Conservation (phyloP, 2,329 filamentous ascomycete species). For the Neocucurbitaria cava region DNA sequence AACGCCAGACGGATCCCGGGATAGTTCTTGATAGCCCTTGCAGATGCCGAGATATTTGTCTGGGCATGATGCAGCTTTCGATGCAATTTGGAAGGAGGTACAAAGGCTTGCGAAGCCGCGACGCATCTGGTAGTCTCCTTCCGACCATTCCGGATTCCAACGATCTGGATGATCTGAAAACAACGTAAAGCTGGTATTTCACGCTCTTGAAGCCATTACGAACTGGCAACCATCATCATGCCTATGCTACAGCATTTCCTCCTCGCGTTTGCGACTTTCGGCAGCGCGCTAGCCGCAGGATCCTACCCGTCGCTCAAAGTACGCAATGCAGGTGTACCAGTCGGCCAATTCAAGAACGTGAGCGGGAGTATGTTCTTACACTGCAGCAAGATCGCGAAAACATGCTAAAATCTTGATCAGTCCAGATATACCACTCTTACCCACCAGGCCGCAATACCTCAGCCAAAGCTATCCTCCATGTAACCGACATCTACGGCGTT, state of each 20-base stretch:
- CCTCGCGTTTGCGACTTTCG: background rate
- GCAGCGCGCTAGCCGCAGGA: background rate
- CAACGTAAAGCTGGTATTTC: background rate
- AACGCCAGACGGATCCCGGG: background rate
- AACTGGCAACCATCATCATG: background rate
- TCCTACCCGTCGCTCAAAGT: slow-evolving; percentile 11
- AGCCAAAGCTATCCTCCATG: slow-evolving; percentile 40
- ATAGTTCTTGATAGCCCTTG: background rate
- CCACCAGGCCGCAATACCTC: slow-evolving; percentile 21
- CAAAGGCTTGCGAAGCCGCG: slow-evolving; percentile 2
- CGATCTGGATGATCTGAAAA: background rate
- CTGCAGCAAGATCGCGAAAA: no score
- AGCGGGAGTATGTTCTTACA: slow-evolving; percentile 27
- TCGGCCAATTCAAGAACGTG: slow-evolving; percentile 30
- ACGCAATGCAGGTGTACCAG: slow-evolving; percentile 20
- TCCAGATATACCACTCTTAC: slow-evolving; percentile 29
- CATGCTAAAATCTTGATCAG: slow-evolving; percentile 7
- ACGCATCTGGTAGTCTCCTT: background rate
- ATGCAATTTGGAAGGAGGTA: slow-evolving; percentile 2
- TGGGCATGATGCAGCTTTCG: background rate
- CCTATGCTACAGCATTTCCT: background rate
- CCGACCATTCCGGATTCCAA: background rate
- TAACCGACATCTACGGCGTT: slow-evolving; percentile 47
- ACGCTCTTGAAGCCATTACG: background rate
- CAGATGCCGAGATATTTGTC: slow-evolving; percentile 2